Evolutionary conservation across 768 basidiomycete genomes (phyloP).

Genomic region (Lentinus brumalis): DNA sequence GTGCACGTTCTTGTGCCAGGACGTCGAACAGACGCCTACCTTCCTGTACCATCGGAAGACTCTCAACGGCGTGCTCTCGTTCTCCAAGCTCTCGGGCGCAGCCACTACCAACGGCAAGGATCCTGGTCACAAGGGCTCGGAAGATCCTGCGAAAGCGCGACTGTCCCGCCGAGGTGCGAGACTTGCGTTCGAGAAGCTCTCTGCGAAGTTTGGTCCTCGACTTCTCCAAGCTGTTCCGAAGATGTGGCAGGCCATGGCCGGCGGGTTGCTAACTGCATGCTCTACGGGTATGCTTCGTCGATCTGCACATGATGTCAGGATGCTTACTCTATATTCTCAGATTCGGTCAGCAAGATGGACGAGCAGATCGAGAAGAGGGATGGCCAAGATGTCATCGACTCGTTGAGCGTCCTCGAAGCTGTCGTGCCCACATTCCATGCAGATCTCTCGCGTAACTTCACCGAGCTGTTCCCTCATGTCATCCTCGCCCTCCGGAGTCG

Average conservation of each 20-base stretch:
- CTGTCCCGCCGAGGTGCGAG: slow-evolving; percentile 86
- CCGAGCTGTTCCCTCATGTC: slow-evolving; percentile 75
- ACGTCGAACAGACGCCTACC: slow-evolving; percentile 85
- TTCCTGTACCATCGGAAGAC: slow-evolving; percentile 69
- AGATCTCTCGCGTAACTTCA: slow-evolving; percentile 67
- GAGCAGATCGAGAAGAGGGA: slow-evolving; percentile 65
- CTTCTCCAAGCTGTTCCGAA: slow-evolving; percentile 84
- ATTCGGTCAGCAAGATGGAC: slow-evolving; percentile 61
- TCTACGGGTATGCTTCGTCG: slow-evolving; percentile 51
- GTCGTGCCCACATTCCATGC: slow-evolving; percentile 75
- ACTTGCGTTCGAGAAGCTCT: slow-evolving; percentile 79
- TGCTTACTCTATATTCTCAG: slow-evolving; percentile 33
- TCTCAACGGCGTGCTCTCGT: slow-evolving; percentile 76
- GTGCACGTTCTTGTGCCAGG: slow-evolving; percentile 94
- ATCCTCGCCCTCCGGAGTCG: slow-evolving; percentile 77
- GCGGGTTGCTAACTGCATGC: slow-evolving; percentile 71
- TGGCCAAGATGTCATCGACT: slow-evolving; percentile 92
- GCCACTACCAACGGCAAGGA: slow-evolving; percentile 37
- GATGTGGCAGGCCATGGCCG: slow-evolving; percentile 93
- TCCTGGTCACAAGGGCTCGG: slow-evolving; percentile 46
- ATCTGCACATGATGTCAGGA: not conserved
- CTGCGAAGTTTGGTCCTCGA: slow-evolving; percentile 68
- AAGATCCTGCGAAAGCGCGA: slow-evolving; percentile 63
- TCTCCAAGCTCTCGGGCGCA: slow-evolving; percentile 45
- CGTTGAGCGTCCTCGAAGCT: slow-evolving; percentile 85